Evolutionary conservation across 768 basidiomycete genomes (phyloP), one percentile per base, ranked within the genome.

Genomic region (Epithele typhae): DNA sequence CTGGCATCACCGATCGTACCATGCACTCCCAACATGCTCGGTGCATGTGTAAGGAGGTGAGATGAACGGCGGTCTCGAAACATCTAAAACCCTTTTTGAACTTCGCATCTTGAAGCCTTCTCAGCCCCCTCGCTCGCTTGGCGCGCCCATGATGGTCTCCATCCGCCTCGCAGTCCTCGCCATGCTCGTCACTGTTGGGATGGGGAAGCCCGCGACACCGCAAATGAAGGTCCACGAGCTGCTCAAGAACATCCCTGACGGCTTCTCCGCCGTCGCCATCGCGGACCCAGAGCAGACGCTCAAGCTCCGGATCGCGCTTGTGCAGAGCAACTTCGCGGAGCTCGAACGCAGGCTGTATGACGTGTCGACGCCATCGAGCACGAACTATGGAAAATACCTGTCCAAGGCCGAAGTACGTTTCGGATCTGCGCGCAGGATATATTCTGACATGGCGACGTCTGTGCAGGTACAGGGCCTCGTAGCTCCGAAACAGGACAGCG

Each of bases 331-430:
- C 48, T 62, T 65, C 32, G 41, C 48, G 3, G 67, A 66, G n/a
- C 64, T 71, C 22, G 63, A 71, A 51, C 43, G 60, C 34, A 57
- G 44, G 27, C 61, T 69, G 9, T 53, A 58, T 34, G 66, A 61
- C 36, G 67, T 68, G 53, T 65, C 64, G 46, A 64, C 62, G 15
- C 68, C 70, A 2, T 55, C 56, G 10, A 68, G 62, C 55, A 39
- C 58, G 32, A 43, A 58, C 30, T 81, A 81, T 52, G 75, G 78
- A 10, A 61, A 73, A 46, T 78, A 84, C 58, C 64, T 82, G 21
- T 69, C 73, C 35, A 74, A 77, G 55, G 74, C 73, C 37, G 75
- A 81, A 48, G 70, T 74, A 18, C 14, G 46, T 42, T 1, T 15
- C 12, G 8, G 27, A 30, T 7, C 27, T 7, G 7, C 14, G 27